Conservation (phyloP, 2,329 filamentous ascomycete genomes). For the Ophiocordyceps sinensis region DNA sequence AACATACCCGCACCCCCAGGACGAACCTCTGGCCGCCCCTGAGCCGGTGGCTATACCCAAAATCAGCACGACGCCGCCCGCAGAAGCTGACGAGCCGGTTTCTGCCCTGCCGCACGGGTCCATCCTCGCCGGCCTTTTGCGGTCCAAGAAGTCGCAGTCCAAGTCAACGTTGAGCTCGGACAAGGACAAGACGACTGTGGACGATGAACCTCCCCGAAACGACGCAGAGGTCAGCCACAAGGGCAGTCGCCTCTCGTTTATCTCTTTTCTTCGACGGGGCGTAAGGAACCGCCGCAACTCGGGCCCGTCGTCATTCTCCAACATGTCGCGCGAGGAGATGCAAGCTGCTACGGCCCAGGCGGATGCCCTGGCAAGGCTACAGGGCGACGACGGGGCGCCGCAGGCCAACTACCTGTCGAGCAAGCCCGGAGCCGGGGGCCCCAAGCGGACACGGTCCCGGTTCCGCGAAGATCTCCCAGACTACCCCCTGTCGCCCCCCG, state of each 20-base stretch:
- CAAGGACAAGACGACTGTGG: conserved; percentile 27
- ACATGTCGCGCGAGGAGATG: conserved; percentile 83
- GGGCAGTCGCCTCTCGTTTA: conserved; percentile 40
- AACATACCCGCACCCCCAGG: conserved; percentile 10
- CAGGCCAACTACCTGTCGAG: conserved; percentile 14
- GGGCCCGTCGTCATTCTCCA: conserved; percentile 69
- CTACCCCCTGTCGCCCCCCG: conserved; percentile 69
- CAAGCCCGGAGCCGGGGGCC: conserved; percentile 30
- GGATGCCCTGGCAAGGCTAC: conserved; percentile 18
- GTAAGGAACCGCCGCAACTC: conserved; percentile 41
- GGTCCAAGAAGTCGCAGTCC: conserved; percentile 32
- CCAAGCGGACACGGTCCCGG: conserved; percentile 73
- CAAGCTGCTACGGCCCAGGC: conserved; percentile 20
- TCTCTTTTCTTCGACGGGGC: conserved; percentile 61
- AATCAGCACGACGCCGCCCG: background rate
- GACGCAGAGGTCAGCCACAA: conserved; percentile 38
- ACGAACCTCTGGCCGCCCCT: conserved; percentile 1
- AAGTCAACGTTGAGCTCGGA: conserved; percentile 31
- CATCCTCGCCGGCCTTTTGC: conserved; percentile 23
- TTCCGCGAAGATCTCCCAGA: conserved; percentile 90
- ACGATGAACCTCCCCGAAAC: conserved; percentile 35
- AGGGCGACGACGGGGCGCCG: conserved; percentile 15
- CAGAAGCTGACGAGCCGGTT: conserved; percentile 8
- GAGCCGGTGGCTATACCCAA: background rate
- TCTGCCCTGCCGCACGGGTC: conserved; percentile 10